A percentile compares a stretch with the other conserved stretches of the same genome.
Evolutionary conservation across 495 filamentous ascomycete species (phyloP).

Genomic region (Copromyces sp.): DNA sequence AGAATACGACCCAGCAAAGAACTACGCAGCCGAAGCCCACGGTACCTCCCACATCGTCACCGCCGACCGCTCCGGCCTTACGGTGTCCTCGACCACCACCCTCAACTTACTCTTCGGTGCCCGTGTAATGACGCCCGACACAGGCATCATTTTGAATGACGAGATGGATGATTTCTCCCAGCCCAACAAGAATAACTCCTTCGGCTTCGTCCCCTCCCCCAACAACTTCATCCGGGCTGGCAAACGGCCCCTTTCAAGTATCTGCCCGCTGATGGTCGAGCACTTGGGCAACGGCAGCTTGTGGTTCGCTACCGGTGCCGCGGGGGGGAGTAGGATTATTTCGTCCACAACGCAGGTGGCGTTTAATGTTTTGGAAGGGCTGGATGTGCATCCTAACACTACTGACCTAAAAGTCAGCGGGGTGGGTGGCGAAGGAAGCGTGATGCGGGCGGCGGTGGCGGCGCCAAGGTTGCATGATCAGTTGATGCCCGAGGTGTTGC

Average conservation of each 20-base stretch:
- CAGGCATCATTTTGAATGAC: constrained; percentile 69
- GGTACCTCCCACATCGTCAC: constrained; percentile 71
- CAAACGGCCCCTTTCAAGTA: constrained; percentile 74
- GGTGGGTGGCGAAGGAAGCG: constrained; percentile 32
- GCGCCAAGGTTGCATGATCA: constrained; percentile 74
- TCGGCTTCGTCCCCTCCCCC: constrained; percentile 70
- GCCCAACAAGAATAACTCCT: constrained; percentile 62
- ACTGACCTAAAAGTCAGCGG: background rate
- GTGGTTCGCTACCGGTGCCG: constrained; percentile 63
- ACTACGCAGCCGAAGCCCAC: constrained; percentile 36
- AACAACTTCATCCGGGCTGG: constrained; percentile 72
- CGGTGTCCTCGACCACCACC: constrained; percentile 67
- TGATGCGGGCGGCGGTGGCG: constrained; percentile 49
- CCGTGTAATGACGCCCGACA: constrained; percentile 67
- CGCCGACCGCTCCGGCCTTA: constrained; percentile 56
- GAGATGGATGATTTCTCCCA: constrained; percentile 94
- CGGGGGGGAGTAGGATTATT: constrained; percentile 84
- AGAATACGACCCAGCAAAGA: constrained; percentile 52
- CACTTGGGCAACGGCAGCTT: constrained; percentile 49
- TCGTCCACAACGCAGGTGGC: constrained; percentile 71
- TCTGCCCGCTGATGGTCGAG: constrained; percentile 68
- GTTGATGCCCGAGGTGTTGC: constrained; percentile 56
- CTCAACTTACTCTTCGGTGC: constrained; percentile 81
- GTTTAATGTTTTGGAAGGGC: constrained; percentile 55
- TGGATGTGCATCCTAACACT: background rate